Evolutionary conservation across 805 yeast genomes (phyloP), one percentile per base, ranked within the genome.

Genomic region (Cyberlindnera veronae): DNA sequence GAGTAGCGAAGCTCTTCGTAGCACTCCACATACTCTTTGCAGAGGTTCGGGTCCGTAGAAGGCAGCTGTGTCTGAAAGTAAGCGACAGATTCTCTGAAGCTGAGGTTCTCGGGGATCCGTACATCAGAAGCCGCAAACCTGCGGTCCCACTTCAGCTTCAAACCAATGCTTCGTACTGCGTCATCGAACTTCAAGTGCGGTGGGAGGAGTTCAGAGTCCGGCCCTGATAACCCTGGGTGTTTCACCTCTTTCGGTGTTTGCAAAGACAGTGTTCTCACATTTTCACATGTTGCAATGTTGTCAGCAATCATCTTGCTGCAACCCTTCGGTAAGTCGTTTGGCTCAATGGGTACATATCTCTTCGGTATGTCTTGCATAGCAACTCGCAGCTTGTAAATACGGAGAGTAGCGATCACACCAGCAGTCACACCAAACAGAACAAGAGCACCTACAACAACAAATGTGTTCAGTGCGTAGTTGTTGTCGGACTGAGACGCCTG

Each of bases 331-430:
- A 81, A 58, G 51, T 81, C 87, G 43, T 74, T 79, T 6, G 69
- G 62, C 22, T 79, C 74, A 14, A 77, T 68, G 2, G 95, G 90
- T 20, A 89, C 70, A 58, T 87, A 88, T 16, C 77, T 65, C 46
- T 83, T 76, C 0, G 97, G 97, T 15, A 90, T 84, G 49, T 84
- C 93, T 43, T 77, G 76, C 46, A 89, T 55, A 36, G 81, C 67
- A 38, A 77, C 69, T 42, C 81, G 69, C 40, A 74, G 69, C 18
- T 74, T 70, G 41, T 79, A 66, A 7, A 87, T 64, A 41, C 98
- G 69, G 28, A 76, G 64, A 16, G 83, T 62, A 48, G 79, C 76
- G 15, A 84, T 58, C 2, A 77, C 46, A 0, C 79, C 46, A 4
- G 79, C 62, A 6, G 73, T 50, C 1, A 82, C 42, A 1, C 79